phyloP scores from a whole-genome alignment of 2,329 filamentous ascomycete species.

The Cytospora chrysosperma region DNA sequence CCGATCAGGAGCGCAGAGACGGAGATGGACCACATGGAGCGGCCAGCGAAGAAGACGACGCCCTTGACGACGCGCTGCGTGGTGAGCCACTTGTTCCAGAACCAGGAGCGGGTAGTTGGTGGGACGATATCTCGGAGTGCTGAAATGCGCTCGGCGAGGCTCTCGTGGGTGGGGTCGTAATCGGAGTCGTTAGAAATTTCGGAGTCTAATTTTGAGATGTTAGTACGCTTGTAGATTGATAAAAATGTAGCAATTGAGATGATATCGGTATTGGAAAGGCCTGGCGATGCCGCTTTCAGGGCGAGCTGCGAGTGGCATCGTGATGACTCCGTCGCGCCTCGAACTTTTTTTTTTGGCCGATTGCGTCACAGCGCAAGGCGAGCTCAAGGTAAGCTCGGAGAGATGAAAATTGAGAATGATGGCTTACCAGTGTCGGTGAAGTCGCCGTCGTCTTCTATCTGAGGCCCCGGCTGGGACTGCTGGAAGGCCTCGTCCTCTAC shows the following conservation, averaged over 20 bases:
- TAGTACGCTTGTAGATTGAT: too few relatives aligned
- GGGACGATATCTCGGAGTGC: conserved; percentile 76
- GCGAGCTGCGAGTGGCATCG: not conserved
- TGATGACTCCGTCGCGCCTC: conserved; percentile 2
- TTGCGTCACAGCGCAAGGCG: conserved; percentile 20
- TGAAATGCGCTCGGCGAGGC: conserved; percentile 66
- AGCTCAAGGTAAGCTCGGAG: not conserved
- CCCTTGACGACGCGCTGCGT: conserved; percentile 58
- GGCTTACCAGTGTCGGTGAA: conserved; percentile 84
- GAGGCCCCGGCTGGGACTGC: conserved; percentile 64
- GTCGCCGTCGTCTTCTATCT: conserved; percentile 80
- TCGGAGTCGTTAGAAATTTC: conserved; percentile 81
- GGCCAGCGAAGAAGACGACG: conserved; percentile 71
- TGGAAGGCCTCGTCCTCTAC: conserved; percentile 96
- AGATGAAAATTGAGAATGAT: conserved; percentile 30
- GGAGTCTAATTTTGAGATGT: conserved; percentile 55
- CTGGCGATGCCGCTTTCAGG: conserved; percentile 2
- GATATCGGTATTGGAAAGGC: not conserved
- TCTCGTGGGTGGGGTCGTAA: conserved; percentile 58
- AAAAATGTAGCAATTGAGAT: too few relatives aligned
- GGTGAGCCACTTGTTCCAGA: conserved; percentile 58
- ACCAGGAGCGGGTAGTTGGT: conserved; percentile 66
- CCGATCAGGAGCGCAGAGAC: conserved; percentile 87
- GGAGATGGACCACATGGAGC: conserved; percentile 86
- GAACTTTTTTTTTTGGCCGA: conserved; percentile 23